phyloP scores from a whole-genome alignment of 441 rosid genomes.

The Cnidoscolus chayamansa region DNA sequence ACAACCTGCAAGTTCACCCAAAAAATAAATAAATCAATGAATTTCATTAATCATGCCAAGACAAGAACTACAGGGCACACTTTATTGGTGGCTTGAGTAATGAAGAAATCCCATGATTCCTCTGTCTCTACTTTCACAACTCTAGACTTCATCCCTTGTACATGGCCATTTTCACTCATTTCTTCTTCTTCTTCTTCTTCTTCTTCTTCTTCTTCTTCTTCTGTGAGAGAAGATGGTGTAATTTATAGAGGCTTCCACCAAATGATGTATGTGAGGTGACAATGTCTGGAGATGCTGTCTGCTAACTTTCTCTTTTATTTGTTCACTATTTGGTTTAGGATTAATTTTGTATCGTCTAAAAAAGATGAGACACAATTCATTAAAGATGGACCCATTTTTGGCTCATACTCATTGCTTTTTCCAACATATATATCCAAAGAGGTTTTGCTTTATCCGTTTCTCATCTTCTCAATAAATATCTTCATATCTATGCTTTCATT shows the following conservation, averaged over 20 bases:
- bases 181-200: neutral
- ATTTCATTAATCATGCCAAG: too few species aligned
- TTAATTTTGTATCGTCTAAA: neutral
- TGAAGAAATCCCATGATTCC: conserved; percentile 41
- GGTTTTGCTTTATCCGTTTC: conserved; percentile 8
- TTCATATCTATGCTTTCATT: too few species aligned
- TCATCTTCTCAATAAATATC: neutral
- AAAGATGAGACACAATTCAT: neutral
- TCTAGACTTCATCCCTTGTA: conserved; percentile 28
- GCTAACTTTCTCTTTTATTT: neutral
- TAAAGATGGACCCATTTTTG: conserved; percentile 17
- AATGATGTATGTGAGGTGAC: too few species aligned
- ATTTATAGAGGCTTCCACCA: conserved; percentile 9
- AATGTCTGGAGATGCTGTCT: neutral
- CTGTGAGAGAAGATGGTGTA: neutral
- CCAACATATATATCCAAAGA: neutral
- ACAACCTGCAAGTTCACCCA: conserved; percentile 31
- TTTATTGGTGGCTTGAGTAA: conserved; percentile 32
- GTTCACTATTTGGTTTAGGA: neutral
- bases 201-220: neutral
- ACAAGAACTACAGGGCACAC: conserved; percentile 35
- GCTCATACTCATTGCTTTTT: too few species aligned
- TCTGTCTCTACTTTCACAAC: conserved; percentile 41
- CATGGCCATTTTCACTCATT: conserved; percentile 12
- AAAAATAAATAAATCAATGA: too few species aligned